Evolutionary conservation across 768 basidiomycete genomes (phyloP).

Genomic region (button mushroom (Agaricus bisporus)): DNA sequence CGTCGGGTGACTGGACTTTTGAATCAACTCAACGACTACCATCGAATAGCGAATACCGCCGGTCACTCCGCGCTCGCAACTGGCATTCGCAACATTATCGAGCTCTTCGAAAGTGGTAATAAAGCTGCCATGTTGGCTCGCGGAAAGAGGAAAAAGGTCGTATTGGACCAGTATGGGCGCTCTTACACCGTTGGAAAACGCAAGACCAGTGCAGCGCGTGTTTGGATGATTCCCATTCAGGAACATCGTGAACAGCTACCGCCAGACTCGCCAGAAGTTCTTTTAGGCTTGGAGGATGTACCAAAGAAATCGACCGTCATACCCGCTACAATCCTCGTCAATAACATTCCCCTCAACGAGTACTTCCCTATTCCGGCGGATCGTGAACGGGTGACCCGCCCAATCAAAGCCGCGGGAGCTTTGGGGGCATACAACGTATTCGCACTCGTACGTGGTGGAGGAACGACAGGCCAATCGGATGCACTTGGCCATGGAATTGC

Average conservation of each 20-base stretch:
- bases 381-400: conserved; percentile 76
- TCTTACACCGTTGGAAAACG: conserved; percentile 83
- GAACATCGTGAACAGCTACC: conserved; percentile 9
- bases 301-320: conserved; percentile 28
- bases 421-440: conserved; percentile 82
- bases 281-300: conserved; percentile 23
- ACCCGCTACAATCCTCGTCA: conserved; percentile 71
- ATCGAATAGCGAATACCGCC: conserved; percentile 52
- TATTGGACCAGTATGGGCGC: conserved; percentile 72
- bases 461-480: conserved; percentile 89
- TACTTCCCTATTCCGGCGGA: conserved; percentile 77
- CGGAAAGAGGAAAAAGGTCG: conserved; percentile 49
- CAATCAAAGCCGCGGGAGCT: conserved; percentile 77
- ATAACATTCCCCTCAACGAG: conserved; percentile 70
- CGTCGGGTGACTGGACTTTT: conserved; percentile 56
- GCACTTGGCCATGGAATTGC: conserved; percentile 76
- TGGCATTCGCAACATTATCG: conserved; percentile 45
- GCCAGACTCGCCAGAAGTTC: conserved; percentile 15
- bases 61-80: conserved; percentile 50
- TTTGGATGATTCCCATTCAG: conserved; percentile 83
- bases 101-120: conserved; percentile 61
- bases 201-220: conserved; percentile 86
- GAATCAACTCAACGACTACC: conserved; percentile 58
- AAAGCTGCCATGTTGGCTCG: conserved; percentile 41
- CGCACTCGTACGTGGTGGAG: conserved; percentile 77